Conservation (phyloP, 345 rosid genomes). For the Citrus mangshanensis region DNA sequence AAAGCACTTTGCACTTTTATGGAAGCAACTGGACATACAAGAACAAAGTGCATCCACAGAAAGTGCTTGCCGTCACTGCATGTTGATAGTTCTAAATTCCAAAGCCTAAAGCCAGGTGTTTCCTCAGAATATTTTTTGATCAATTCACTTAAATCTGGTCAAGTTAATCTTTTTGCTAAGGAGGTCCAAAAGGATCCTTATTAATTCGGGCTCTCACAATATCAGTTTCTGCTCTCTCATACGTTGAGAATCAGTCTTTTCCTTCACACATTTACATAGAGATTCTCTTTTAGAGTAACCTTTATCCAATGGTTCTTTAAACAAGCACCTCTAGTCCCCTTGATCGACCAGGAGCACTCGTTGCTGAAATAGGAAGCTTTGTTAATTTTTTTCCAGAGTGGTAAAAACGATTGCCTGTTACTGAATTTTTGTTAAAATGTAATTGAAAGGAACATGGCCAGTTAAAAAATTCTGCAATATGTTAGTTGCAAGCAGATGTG, state of each 20-base stretch:
- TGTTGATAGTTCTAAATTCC: background rate
- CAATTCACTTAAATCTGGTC: background rate
- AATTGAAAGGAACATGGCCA: background rate
- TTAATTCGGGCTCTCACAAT: background rate
- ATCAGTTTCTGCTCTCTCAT: slow-evolving; percentile 11
- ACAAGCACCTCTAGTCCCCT: background rate
- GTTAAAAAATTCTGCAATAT: too few species aligned
- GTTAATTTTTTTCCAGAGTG: background rate
- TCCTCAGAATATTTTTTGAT: slow-evolving; percentile 4
- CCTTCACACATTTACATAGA: slow-evolving; percentile 1
- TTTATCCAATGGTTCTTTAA: background rate
- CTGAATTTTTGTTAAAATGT: background rate
- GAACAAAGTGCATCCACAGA: slow-evolving; percentile 12
- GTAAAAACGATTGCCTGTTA: background rate
- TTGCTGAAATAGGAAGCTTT: background rate
- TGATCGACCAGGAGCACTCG: background rate
- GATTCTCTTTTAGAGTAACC: background rate
- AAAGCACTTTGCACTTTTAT: slow-evolving; percentile 22
- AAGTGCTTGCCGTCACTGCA: slow-evolving; percentile 9
- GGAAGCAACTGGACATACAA: slow-evolving; percentile 11
- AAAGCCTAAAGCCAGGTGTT: background rate
- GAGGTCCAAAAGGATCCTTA: slow-evolving; percentile 4
- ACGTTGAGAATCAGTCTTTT: slow-evolving; percentile 5
- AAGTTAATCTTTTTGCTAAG: background rate
- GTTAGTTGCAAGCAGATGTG: too few species aligned